These are phyloP conservation scores for Nigrospora sphaerica DNA, from an alignment of 2,329 filamentous ascomycete species.

Conservation along the genomic window DNA sequence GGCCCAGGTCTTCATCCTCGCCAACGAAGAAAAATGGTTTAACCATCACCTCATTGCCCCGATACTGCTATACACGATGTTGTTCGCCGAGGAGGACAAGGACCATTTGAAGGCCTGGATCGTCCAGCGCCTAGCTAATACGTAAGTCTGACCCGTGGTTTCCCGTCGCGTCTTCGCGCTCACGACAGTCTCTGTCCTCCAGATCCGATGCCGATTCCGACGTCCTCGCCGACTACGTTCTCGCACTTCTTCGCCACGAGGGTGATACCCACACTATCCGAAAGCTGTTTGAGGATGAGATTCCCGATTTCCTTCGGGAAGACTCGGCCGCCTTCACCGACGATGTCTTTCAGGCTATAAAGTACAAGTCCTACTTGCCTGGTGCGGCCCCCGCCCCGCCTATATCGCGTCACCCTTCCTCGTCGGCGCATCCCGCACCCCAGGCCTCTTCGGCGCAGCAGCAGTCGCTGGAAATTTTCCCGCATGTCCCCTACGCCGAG, in stretches of 20 bases:
- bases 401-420: constrained; percentile 2
- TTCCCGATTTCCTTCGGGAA: constrained; percentile 69
- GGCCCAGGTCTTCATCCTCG: background rate
- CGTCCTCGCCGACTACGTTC: constrained; percentile 78
- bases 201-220: constrained; percentile 76
- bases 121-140: constrained; percentile 68
- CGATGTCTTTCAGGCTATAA: constrained; percentile 62
- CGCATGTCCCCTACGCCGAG: constrained; percentile 6
- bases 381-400: constrained; percentile 39
- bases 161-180: constrained; percentile 3
- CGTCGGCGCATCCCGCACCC: background rate
- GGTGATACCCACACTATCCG: constrained; percentile 58
- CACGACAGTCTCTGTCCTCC: constrained; percentile 1
- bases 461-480: background rate
- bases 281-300: constrained; percentile 61
- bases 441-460: constrained; percentile 2
- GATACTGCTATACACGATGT: constrained; percentile 33
- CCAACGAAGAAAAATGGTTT: background rate
- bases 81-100: constrained; percentile 57
- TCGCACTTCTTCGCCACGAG: constrained; percentile 67
- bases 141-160: constrained; percentile 39
- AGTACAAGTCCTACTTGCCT: constrained; percentile 53
- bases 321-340: constrained; percentile 58
- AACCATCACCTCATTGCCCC: background rate
- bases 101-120: constrained; percentile 68